phyloP scores from a whole-genome alignment of 495 filamentous ascomycete species.

The Corynascus novoguineensis region DNA sequence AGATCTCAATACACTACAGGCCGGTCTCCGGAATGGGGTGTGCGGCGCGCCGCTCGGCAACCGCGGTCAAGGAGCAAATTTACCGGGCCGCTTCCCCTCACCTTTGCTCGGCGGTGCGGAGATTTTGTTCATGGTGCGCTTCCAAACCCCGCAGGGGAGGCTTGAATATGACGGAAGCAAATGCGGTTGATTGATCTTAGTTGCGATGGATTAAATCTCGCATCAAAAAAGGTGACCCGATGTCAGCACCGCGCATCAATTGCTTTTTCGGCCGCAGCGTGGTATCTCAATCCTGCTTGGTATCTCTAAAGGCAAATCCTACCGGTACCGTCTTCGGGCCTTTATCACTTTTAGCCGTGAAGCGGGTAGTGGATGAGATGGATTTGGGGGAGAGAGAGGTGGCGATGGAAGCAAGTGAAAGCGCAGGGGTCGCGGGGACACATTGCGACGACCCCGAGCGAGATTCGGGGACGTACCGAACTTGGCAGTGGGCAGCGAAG shows the following conservation, averaged over 20 bases:
- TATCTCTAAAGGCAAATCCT: neutral
- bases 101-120: neutral
- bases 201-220: neutral
- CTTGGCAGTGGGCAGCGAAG: slow-evolving; percentile 1
- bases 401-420: no score
- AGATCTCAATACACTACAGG: no score
- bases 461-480: neutral
- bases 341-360: slow-evolving; percentile 19
- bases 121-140: neutral
- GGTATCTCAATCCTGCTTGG: neutral
- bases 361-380: neutral
- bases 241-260: slow-evolving; percentile 2
- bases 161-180: neutral
- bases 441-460: neutral
- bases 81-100: slow-evolving; percentile 5
- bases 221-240: neutral
- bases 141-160: slow-evolving; percentile 7
- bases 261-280: slow-evolving; percentile 5
- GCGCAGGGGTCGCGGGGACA: slow-evolving; percentile 7
- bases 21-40: neutral
- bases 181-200: neutral
- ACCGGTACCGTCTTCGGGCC: slow-evolving; percentile 12
- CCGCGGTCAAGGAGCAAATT: slow-evolving; percentile 17
- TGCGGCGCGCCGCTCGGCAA: slow-evolving; percentile 9
- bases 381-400: neutral